A percentile compares a stretch with the other conserved stretches of the same genome.
These are phyloP conservation scores for Russula dissimulans DNA, from an alignment of 768 basidiomycete species.

Conservation along the genomic window DNA sequence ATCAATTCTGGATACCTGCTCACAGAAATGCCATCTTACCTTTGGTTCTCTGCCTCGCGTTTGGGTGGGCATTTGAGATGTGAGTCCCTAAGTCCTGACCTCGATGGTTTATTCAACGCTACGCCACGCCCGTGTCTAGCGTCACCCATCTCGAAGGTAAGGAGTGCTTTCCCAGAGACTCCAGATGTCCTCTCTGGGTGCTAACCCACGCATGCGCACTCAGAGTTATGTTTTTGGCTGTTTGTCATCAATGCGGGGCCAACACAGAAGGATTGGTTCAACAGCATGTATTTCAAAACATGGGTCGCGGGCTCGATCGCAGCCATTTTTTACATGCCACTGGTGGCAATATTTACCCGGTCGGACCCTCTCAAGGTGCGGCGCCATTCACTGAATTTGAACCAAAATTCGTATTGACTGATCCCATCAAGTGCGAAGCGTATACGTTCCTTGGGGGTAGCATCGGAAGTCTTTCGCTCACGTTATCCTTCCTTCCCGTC, in stretches of 20 bases:
- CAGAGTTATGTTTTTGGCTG: constrained; percentile 83
- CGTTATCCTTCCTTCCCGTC: constrained; percentile 67
- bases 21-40: constrained; percentile 52
- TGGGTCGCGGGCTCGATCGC: constrained; percentile 60
- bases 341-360: constrained; percentile 57
- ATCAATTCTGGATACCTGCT: constrained; percentile 42
- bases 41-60: constrained; percentile 49
- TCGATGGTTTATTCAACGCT: not conserved
- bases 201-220: not conserved
- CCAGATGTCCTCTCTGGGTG: not conserved
- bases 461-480: constrained; percentile 57
- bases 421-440: constrained; percentile 48
- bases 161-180: not conserved
- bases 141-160: constrained; percentile 74
- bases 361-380: constrained; percentile 48
- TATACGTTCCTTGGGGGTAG: constrained; percentile 63
- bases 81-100: constrained; percentile 28
- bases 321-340: constrained; percentile 58
- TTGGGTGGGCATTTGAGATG: constrained; percentile 73
- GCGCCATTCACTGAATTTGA: not conserved
- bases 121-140: constrained; percentile 30
- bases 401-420: not conserved
- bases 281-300: constrained; percentile 59
- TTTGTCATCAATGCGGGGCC: constrained; percentile 65
- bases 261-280: constrained; percentile 60